These are phyloP conservation scores for Botryotinia narcissicola DNA, from an alignment of 2,329 filamentous ascomycete genomes.

Conservation along the genomic window DNA sequence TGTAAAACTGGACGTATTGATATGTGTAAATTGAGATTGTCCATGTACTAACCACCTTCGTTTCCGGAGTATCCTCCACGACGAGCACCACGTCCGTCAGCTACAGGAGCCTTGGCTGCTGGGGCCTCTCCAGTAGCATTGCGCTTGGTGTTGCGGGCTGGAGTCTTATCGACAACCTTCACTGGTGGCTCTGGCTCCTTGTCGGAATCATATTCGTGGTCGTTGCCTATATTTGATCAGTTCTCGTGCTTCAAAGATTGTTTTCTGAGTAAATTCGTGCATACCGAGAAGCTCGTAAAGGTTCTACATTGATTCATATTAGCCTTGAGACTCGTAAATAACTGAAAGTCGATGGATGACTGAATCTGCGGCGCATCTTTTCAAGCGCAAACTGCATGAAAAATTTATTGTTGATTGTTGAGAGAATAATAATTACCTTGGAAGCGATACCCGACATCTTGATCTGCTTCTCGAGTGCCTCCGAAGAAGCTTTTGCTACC, in stretches of 20 bases:
- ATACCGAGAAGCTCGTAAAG: slow-evolving; percentile 97
- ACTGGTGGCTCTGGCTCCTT: slow-evolving; percentile 73
- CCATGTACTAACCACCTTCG: slow-evolving; percentile 75
- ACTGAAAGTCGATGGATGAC: slow-evolving; percentile 10
- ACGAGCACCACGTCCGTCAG: slow-evolving; percentile 32
- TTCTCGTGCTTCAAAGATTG: slow-evolving; percentile 30
- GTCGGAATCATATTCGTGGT: slow-evolving; percentile 65
- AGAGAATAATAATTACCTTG: slow-evolving; percentile 35
- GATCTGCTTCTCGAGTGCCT: slow-evolving; percentile 40
- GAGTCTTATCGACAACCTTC: slow-evolving; percentile 84
- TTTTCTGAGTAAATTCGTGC: slow-evolving; percentile 35
- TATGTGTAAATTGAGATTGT: background rate
- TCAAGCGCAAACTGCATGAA: slow-evolving; percentile 23
- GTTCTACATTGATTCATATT: slow-evolving; percentile 63
- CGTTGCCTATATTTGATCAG: slow-evolving; percentile 48
- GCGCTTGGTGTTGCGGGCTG: slow-evolving; percentile 74
- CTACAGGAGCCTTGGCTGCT: slow-evolving; percentile 37
- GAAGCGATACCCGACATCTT: slow-evolving; percentile 42
- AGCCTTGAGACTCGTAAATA: slow-evolving; percentile 37
- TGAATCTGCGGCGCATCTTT: slow-evolving; percentile 20
- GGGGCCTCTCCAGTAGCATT: slow-evolving; percentile 76
- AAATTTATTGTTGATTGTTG: slow-evolving; percentile 2
- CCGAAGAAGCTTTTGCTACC: slow-evolving; percentile 42
- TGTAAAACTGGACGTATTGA: background rate
- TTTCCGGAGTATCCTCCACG: slow-evolving; percentile 67